Evolutionary conservation across 768 basidiomycete genomes (phyloP).

Genomic region (Dendrothele bispora): DNA sequence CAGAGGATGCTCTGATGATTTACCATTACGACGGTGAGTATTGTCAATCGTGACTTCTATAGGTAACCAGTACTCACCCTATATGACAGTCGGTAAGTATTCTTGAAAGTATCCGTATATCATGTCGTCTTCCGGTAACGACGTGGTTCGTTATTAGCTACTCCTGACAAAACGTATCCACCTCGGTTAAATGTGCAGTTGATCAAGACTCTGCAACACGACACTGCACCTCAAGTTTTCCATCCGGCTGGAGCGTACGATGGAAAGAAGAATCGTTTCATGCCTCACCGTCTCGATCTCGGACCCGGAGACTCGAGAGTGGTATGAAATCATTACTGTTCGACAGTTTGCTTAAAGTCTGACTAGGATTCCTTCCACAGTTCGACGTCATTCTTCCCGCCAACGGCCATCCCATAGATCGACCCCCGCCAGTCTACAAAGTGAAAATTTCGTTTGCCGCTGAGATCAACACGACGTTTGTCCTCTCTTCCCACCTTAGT

Average conservation of each 20-base stretch:
- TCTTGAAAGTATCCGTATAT: background rate
- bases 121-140: constrained; percentile 1
- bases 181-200: constrained; percentile 47
- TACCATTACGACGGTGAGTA: constrained; percentile 71
- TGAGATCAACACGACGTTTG: constrained; percentile 56
- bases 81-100: constrained; percentile 46
- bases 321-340: too few species aligned
- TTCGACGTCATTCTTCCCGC: constrained; percentile 37
- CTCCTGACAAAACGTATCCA: constrained; percentile 43
- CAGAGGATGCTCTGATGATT: constrained; percentile 52
- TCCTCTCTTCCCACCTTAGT: background rate
- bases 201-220: constrained; percentile 44
- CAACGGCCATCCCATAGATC: constrained; percentile 25
- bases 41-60: too few species aligned
- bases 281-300: constrained; percentile 38
- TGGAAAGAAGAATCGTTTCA: constrained; percentile 60
- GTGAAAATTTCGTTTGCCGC: constrained; percentile 58
- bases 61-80: too few species aligned
- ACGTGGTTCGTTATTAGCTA: background rate
- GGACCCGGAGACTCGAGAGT: constrained; percentile 35
- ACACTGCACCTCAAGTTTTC: constrained; percentile 54
- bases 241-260: constrained; percentile 55
- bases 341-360: too few species aligned
- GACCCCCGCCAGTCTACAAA: constrained; percentile 51
- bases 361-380: constrained; percentile 13